phyloP scores from a whole-genome alignment of 345 rosid species.

The Populus euphratica region DNA sequence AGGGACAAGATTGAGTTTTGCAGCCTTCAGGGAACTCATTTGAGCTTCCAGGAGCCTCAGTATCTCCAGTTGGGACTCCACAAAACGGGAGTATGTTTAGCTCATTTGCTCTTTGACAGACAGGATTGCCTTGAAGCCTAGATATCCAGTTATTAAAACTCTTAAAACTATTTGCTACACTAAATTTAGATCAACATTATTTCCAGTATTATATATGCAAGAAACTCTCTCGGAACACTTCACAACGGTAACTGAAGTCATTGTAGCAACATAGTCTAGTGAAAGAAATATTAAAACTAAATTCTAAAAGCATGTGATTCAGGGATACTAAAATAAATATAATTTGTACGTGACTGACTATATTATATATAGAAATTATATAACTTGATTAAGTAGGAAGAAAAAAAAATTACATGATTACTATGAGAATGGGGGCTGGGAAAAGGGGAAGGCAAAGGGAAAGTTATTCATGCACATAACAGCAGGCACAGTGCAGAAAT shows the following conservation, averaged over 20 bases:
- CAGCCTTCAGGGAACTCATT: constrained; percentile 29
- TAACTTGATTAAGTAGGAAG: too few species aligned
- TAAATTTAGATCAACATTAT: neutral
- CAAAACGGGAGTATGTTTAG: constrained; percentile 38
- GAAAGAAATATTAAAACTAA: too few species aligned
- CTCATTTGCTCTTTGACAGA: constrained; percentile 40
- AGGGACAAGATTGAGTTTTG: constrained; percentile 36
- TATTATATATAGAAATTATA: too few species aligned
- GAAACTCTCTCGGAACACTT: neutral
- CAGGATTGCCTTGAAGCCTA: constrained; percentile 64
- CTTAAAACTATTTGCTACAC: neutral
- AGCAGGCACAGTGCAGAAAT: too few species aligned
- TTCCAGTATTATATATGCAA: neutral
- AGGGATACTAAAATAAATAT: too few species aligned
- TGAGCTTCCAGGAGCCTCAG: constrained; percentile 28
- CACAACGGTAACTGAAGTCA: neutral
- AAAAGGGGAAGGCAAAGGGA: too few species aligned
- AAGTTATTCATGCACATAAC: too few species aligned
- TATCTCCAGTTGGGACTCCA: constrained; percentile 17
- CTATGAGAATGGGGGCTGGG: too few species aligned
- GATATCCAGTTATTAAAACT: constrained; percentile 5
- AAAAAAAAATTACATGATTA: too few species aligned
- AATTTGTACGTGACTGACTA: too few species aligned
- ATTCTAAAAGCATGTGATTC: too few species aligned
- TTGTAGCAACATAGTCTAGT: too few species aligned